A percentile compares a stretch with the other conserved stretches of the same genome.
phyloP scores from a whole-genome alignment of 1,139 yeast genomes.

The Candida sp. region DNA sequence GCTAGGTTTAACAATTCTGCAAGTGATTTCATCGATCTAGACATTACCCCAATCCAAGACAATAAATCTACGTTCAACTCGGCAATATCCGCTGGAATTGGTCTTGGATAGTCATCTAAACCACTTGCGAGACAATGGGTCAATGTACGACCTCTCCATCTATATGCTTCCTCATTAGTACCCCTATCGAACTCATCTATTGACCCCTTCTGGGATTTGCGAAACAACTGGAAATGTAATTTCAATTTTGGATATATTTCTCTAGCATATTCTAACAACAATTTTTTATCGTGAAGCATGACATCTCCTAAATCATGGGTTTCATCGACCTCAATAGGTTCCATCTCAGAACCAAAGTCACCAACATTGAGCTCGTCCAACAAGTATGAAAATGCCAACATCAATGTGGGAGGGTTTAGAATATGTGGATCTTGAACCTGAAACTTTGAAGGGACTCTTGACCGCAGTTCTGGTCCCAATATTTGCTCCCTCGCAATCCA shows the following conservation, averaged over 20 bases:
- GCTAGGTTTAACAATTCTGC: constrained; percentile 60
- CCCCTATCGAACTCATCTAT: constrained; percentile 70
- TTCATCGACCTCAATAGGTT: constrained; percentile 17
- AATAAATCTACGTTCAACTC: constrained; percentile 88
- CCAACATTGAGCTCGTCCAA: constrained; percentile 38
- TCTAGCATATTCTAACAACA: constrained; percentile 58
- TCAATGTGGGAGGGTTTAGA: constrained; percentile 95
- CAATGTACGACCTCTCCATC: constrained; percentile 92
- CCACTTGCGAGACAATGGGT: constrained; percentile 93
- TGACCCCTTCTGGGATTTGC: constrained; percentile 76
- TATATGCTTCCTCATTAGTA: constrained; percentile 61
- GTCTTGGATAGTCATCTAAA: constrained; percentile 92
- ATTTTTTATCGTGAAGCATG: constrained; percentile 58
- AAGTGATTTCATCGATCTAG: constrained; percentile 72
- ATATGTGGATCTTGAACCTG: constrained; percentile 83
- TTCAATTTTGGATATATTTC: constrained; percentile 74
- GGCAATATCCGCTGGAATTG: constrained; percentile 75
- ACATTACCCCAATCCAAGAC: constrained; percentile 94
- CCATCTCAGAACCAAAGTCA: constrained; percentile 15
- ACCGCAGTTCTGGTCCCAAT: constrained; percentile 86
- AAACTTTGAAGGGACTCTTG: constrained; percentile 85
- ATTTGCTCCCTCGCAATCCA: constrained; percentile 98
- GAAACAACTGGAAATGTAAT: constrained; percentile 82
- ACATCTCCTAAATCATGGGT: constrained; percentile 40
- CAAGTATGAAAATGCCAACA: constrained; percentile 73